Conservation (phyloP, 163 green algal genomes). For the Picocystis sp. region DNA sequence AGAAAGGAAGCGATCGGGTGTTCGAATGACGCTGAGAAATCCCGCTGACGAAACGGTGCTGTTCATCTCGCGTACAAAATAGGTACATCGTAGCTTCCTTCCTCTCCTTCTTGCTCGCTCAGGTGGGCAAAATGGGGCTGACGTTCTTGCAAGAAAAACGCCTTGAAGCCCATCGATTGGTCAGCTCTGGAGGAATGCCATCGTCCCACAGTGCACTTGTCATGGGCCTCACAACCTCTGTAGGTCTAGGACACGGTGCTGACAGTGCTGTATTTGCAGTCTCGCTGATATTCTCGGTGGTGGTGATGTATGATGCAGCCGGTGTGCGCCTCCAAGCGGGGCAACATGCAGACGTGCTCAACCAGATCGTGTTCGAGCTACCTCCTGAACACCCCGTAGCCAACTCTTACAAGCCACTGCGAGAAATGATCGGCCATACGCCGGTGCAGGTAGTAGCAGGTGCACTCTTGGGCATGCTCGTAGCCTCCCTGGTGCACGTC, state of each 20-base stretch:
- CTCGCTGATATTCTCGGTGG: conserved; percentile 49
- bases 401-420: conserved; percentile 32
- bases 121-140: conserved; percentile 51
- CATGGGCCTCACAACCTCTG: conserved; percentile 51
- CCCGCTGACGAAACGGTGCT: too few species aligned
- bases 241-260: conserved; percentile 49
- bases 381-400: conserved; percentile 63
- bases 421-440: conserved; percentile 68
- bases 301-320: conserved; percentile 74
- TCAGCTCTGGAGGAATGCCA: conserved; percentile 71
- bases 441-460: conserved; percentile 43
- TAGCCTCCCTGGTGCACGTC: not conserved
- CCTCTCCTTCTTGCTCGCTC: conserved; percentile 46
- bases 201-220: conserved; percentile 70
- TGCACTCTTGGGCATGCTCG: conserved; percentile 14
- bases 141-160: conserved; percentile 31
- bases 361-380: conserved; percentile 78
- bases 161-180: conserved; percentile 37
- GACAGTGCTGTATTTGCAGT: conserved; percentile 51
- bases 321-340: conserved; percentile 72
- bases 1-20: too few species aligned
- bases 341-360: conserved; percentile 67
- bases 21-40: too few species aligned
- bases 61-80: too few species aligned
- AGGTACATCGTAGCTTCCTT: conserved; percentile 36